phyloP scores from a whole-genome alignment of 2,329 filamentous ascomycete genomes.

The Cordyceps cateniannulata region DNA sequence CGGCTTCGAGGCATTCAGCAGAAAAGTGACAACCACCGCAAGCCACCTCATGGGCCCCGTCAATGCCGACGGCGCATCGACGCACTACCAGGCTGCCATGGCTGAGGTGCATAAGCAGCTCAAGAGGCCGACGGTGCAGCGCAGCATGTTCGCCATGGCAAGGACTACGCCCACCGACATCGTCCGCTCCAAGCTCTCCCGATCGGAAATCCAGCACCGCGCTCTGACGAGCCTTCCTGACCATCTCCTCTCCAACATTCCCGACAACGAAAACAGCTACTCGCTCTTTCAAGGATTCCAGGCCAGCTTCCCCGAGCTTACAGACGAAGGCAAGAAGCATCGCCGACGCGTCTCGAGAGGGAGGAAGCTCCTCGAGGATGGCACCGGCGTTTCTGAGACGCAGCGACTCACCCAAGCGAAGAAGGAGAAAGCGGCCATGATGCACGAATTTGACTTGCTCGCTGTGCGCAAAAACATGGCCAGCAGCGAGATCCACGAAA shows the following conservation, averaged over 20 bases:
- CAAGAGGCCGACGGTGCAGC: slow-evolving; percentile 74
- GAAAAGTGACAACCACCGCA: slow-evolving; percentile 92
- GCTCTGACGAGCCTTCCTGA: slow-evolving; percentile 84
- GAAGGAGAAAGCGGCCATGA: slow-evolving; percentile 71
- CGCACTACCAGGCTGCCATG: slow-evolving; percentile 82
- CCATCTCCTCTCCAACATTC: slow-evolving; percentile 82
- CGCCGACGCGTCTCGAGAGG: slow-evolving; percentile 66
- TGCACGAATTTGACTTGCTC: slow-evolving; percentile 86
- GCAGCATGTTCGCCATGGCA: slow-evolving; percentile 85
- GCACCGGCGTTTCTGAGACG: slow-evolving; percentile 43
- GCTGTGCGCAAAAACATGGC: slow-evolving; percentile 95
- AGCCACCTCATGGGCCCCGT: slow-evolving; percentile 76
- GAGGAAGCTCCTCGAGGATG: slow-evolving; percentile 67
- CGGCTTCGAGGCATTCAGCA: slow-evolving; percentile 84
- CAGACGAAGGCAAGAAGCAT: slow-evolving; percentile 64
- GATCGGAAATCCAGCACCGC: slow-evolving; percentile 87
- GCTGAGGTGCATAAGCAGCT: slow-evolving; percentile 85
- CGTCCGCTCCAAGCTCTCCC: slow-evolving; percentile 84
- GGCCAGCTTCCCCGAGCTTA: slow-evolving; percentile 69
- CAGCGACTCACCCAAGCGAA: slow-evolving; percentile 67
- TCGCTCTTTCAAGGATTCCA: slow-evolving; percentile 96
- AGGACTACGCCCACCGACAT: slow-evolving; percentile 90
- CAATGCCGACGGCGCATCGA: slow-evolving; percentile 40
- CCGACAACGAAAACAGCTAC: slow-evolving; percentile 77
- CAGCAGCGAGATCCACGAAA: slow-evolving; percentile 89